Conservation (phyloP, 306 rosid genomes). For the Fragaria iinumae region DNA sequence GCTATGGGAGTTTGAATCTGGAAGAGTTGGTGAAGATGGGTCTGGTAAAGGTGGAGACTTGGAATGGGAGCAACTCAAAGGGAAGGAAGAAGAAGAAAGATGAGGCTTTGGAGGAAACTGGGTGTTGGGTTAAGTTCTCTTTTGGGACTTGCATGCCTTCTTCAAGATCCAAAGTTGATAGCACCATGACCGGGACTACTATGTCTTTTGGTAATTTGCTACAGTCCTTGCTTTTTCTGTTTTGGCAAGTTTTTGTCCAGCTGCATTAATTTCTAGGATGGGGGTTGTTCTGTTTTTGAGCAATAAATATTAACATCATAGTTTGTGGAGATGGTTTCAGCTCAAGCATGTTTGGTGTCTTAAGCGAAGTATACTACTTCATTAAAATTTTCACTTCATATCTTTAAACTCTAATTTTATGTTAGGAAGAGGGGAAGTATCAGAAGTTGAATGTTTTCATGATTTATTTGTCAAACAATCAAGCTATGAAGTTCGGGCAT, state of each 20-base stretch:
- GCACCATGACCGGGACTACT: constrained; percentile 56
- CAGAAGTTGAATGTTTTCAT: background rate
- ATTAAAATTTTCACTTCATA: background rate
- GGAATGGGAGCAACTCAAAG: constrained; percentile 59
- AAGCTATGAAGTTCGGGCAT: background rate
- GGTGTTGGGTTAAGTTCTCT: constrained; percentile 63
- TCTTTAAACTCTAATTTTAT: background rate
- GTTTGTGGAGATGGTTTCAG: background rate
- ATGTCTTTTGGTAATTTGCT: constrained; percentile 50
- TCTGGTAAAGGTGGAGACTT: constrained; percentile 60
- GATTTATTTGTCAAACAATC: background rate
- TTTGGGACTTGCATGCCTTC: constrained; percentile 76
- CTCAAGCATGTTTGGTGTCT: constrained; percentile 20
- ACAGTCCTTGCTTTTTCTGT: background rate
- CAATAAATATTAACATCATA: constrained; percentile 1
- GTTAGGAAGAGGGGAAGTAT: background rate
- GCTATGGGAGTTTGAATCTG: constrained; percentile 23
- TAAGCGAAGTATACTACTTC: background rate
- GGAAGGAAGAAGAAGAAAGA: constrained; percentile 46
- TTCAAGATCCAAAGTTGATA: constrained; percentile 85
- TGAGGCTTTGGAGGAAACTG: constrained; percentile 47
- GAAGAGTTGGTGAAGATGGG: constrained; percentile 54
- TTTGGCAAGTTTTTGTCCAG: background rate
- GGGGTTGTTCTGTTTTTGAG: background rate
- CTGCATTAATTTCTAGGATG: constrained; percentile 1